Conservation (phyloP, 2,329 filamentous ascomycete genomes). For the Pseudogymnoascus sp. region DNA sequence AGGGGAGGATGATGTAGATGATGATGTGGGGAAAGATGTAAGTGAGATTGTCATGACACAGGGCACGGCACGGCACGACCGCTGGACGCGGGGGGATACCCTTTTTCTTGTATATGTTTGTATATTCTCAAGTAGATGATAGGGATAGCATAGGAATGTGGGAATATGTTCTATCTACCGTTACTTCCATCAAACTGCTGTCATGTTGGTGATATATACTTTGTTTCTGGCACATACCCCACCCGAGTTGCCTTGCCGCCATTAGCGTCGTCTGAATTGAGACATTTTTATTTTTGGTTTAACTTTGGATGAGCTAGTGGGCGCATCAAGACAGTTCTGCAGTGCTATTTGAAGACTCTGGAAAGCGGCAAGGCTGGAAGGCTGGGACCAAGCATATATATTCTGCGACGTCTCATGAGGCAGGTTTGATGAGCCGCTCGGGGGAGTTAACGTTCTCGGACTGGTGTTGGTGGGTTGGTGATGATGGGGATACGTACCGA, state of each 20-base stretch:
- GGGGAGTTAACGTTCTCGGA: neutral
- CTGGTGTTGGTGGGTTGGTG: neutral
- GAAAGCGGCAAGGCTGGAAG: too few species aligned
- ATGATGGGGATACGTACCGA: neutral
- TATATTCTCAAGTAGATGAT: neutral
- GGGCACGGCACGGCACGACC: neutral
- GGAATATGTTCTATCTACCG: neutral
- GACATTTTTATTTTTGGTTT: neutral
- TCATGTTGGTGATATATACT: neutral
- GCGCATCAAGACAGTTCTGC: neutral
- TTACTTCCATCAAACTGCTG: neutral
- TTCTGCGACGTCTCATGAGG: neutral
- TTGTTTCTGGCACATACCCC: neutral
- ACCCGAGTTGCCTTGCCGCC: neutral
- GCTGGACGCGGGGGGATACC: slow-evolving; percentile 1
- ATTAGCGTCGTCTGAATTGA: neutral
- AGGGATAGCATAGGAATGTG: neutral
- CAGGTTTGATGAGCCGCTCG: neutral
- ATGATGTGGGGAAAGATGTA: neutral
- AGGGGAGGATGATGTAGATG: slow-evolving; percentile 2
- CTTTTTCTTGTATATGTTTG: slow-evolving; percentile 6
- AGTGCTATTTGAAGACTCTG: neutral
- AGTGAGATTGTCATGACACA: neutral
- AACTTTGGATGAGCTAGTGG: neutral
- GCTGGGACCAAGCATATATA: neutral